phyloP scores from a whole-genome alignment of 1,284 basidiomycete genomes.

The Rhodotorula glutinis region DNA sequence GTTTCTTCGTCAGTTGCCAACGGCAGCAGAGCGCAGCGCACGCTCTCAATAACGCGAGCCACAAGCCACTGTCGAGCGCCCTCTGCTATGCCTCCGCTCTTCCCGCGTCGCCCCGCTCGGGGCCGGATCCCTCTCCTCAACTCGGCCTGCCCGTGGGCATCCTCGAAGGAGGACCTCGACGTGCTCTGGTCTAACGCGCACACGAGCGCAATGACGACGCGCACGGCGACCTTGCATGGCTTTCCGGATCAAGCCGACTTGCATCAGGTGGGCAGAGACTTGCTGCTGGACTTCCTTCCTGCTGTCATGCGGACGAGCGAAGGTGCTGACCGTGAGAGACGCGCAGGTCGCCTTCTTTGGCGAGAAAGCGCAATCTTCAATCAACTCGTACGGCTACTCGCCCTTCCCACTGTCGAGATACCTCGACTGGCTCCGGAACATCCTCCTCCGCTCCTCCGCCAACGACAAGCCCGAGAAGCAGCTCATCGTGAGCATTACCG shows the following conservation, averaged over 20 bases:
- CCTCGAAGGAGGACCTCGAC: slow-evolving; percentile 60
- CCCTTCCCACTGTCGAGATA: slow-evolving; percentile 65
- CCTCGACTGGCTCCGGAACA: slow-evolving; percentile 58
- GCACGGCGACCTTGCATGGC: slow-evolving; percentile 66
- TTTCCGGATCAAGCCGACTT: slow-evolving; percentile 59
- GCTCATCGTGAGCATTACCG: slow-evolving; percentile 70
- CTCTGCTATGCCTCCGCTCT: slow-evolving; percentile 21
- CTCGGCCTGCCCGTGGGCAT: slow-evolving; percentile 73
- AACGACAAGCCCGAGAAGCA: slow-evolving; percentile 59
- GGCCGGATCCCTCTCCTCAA: slow-evolving; percentile 56
- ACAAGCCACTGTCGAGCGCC: too few relatives aligned
- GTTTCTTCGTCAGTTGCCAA: too few relatives aligned
- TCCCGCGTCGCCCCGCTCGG: slow-evolving; percentile 1
- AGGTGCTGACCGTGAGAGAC: too few relatives aligned
- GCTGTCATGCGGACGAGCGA: not conserved
- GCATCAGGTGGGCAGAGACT: slow-evolving; percentile 56
- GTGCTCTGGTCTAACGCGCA: slow-evolving; percentile 62
- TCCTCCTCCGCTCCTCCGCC: slow-evolving; percentile 27
- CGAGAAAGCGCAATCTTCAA: slow-evolving; percentile 55
- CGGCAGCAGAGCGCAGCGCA: too few relatives aligned
- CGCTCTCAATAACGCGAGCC: too few relatives aligned
- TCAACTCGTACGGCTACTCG: slow-evolving; percentile 78
- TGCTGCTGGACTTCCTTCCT: slow-evolving; percentile 27
- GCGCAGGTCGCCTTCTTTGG: slow-evolving; percentile 30
- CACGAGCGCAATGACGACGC: slow-evolving; percentile 71